Conservation (phyloP, 805 yeast species). For the Candida maesae region DNA sequence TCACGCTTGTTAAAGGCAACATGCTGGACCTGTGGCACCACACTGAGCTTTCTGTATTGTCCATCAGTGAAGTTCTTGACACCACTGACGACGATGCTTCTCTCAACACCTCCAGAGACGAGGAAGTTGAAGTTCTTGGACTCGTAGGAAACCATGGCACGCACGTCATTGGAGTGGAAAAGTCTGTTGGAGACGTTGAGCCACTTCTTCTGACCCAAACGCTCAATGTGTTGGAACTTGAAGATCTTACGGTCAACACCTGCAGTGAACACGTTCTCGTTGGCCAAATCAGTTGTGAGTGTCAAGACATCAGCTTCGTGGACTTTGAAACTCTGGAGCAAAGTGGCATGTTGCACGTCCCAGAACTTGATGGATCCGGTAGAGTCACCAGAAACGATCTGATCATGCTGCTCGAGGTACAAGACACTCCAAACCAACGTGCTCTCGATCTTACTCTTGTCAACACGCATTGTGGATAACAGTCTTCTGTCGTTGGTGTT, state of each 20-base stretch:
- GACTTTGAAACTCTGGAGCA: slow-evolving; percentile 73
- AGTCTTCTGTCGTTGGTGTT: slow-evolving; percentile 45
- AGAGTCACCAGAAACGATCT: slow-evolving; percentile 93
- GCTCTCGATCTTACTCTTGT: slow-evolving; percentile 78
- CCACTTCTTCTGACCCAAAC: slow-evolving; percentile 56
- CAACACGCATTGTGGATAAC: slow-evolving; percentile 86
- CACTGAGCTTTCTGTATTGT: slow-evolving; percentile 64
- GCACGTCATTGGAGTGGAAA: slow-evolving; percentile 81
- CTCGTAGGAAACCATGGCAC: slow-evolving; percentile 70
- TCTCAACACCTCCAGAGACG: slow-evolving; percentile 82
- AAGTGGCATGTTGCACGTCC: slow-evolving; percentile 75
- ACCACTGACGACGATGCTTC: slow-evolving; percentile 59
- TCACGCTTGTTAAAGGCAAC: slow-evolving; percentile 43
- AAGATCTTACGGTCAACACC: slow-evolving; percentile 93
- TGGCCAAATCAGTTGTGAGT: slow-evolving; percentile 54
- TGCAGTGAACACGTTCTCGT: slow-evolving; percentile 71
- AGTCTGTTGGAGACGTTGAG: slow-evolving; percentile 69
- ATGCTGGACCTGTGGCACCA: slow-evolving; percentile 53
- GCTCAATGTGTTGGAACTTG: slow-evolving; percentile 41
- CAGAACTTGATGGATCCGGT: slow-evolving; percentile 92
- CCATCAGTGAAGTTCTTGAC: slow-evolving; percentile 65
- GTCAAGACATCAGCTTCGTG: slow-evolving; percentile 92
- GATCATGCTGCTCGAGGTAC: slow-evolving; percentile 58
- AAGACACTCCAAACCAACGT: slow-evolving; percentile 88
- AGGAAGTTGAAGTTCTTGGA: slow-evolving; percentile 64